Percentiles rank a stretch among this genome's conserved stretches.
Evolutionary conservation across 1,284 basidiomycete genomes (phyloP).

Genomic region (Stygiomarasmius scandens): DNA sequence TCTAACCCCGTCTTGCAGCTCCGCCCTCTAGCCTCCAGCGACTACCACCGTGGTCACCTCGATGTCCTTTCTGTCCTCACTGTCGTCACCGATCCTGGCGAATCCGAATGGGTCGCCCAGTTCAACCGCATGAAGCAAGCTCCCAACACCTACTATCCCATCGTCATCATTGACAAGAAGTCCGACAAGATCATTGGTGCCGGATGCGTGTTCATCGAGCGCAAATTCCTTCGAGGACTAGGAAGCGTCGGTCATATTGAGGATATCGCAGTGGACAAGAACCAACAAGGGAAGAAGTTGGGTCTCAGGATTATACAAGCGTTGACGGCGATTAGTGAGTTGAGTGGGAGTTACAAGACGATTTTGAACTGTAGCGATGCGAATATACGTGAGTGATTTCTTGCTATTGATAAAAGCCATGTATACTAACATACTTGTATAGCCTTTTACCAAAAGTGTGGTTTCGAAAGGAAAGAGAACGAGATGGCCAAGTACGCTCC

Average conservation of each 20-base stretch:
- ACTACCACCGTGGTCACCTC: conserved; percentile 86
- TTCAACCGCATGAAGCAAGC: conserved; percentile 62
- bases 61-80: conserved; percentile 82
- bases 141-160: conserved; percentile 76
- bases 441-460: conserved; percentile 98
- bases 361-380: conserved; percentile 93
- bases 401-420: too few species aligned
- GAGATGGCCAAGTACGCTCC: conserved; percentile 79
- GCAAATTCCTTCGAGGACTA: conserved; percentile 87
- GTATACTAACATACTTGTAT: too few species aligned
- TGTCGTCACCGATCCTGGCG: conserved; percentile 75
- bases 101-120: conserved; percentile 66
- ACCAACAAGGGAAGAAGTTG: conserved; percentile 87
- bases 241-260: conserved; percentile 94
- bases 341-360: conserved; percentile 88
- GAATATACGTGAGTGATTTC: conserved; percentile 79
- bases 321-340: conserved; percentile 79
- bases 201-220: conserved; percentile 86
- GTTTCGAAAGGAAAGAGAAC: conserved; percentile 84
- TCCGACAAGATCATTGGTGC: conserved; percentile 84
- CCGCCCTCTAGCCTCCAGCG: conserved; percentile 85
- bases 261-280: conserved; percentile 92
- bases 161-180: conserved; percentile 80
- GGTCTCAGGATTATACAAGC: conserved; percentile 88
- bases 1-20: conserved; percentile 51